Conservation (phyloP, 768 basidiomycete species). For the Rhizopogon vinicolor region DNA sequence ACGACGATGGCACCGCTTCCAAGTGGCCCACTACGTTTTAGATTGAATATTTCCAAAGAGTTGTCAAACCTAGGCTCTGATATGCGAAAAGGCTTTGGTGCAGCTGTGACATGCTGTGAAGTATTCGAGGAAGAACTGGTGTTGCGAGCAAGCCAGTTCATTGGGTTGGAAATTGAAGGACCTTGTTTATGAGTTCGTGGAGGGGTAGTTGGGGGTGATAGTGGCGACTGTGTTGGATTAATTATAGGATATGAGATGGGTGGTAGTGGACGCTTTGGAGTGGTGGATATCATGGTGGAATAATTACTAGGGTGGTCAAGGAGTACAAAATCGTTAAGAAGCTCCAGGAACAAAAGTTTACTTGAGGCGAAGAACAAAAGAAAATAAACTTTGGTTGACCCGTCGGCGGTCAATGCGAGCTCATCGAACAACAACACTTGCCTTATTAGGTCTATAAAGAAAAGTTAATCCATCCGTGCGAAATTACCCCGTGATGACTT, state of each 20-base stretch:
- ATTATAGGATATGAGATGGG: conserved; percentile 7
- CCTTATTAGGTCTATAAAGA: conserved; percentile 21
- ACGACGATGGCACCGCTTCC: conserved; percentile 76
- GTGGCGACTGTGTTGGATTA: conserved; percentile 18
- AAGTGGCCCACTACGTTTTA: conserved; percentile 42
- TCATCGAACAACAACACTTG: conserved; percentile 19
- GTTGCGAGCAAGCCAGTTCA: conserved; percentile 39
- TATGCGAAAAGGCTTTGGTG: conserved; percentile 36
- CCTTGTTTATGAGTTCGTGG: conserved; percentile 21
- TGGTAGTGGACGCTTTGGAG: conserved; percentile 15
- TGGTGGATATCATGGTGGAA: conserved; percentile 19
- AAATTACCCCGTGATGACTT: conserved; percentile 1
- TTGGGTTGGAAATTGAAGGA: conserved; percentile 35
- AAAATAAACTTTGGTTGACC: conserved; percentile 13
- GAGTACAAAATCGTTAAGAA: conserved; percentile 17
- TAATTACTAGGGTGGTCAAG: background rate
- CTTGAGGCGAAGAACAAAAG: conserved; percentile 2
- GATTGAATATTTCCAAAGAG: conserved; percentile 25
- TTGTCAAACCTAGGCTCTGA: conserved; percentile 38
- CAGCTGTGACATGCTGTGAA: conserved; percentile 19
- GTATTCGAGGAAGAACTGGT: conserved; percentile 26
- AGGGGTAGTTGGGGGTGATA: conserved; percentile 26
- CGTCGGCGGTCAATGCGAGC: no score
- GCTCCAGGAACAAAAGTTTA: conserved; percentile 6
- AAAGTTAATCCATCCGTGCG: conserved; percentile 1